phyloP scores from a whole-genome alignment of 768 basidiomycete species.

The Boletus rubescentipes region DNA sequence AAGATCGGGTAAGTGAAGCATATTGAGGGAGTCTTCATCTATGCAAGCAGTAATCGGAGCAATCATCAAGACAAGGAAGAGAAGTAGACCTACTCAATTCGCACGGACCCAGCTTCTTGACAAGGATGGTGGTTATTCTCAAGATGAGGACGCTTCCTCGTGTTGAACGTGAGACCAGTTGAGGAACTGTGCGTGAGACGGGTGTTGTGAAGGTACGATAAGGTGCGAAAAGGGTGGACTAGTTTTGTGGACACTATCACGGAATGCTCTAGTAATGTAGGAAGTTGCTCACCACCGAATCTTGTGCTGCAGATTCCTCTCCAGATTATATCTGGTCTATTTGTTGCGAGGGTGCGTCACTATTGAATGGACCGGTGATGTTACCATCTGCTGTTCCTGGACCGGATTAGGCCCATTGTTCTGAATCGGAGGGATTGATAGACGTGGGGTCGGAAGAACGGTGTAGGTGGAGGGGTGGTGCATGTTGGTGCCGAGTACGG shows the following conservation, averaged over 20 bases:
- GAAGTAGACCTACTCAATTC: conserved; percentile 18
- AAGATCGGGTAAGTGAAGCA: conserved; percentile 9
- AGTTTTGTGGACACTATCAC: not conserved
- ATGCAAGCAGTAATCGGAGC: not conserved
- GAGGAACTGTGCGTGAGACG: conserved; percentile 12
- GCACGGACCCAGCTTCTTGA: conserved; percentile 32
- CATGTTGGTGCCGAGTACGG: conserved; percentile 24
- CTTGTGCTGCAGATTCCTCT: not conserved
- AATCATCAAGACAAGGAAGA: not conserved
- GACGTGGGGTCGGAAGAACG: conserved; percentile 26
- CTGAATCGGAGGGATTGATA: not conserved
- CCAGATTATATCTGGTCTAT: not conserved
- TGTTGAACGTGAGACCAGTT: not conserved
- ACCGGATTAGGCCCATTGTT: not conserved
- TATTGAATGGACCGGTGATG: not conserved
- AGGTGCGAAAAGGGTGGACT: conserved; percentile 24
- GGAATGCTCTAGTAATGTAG: not conserved
- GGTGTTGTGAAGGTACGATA: conserved; percentile 26
- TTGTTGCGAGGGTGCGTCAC: not conserved
- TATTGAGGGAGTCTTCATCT: conserved; percentile 27
- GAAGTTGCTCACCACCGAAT: conserved; percentile 2
- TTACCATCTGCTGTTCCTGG: not conserved
- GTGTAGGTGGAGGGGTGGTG: conserved; percentile 17
- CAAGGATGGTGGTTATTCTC: not conserved
- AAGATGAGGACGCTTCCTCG: not conserved